These are phyloP conservation scores for Colletotrichum australisinense DNA, from an alignment of 2,329 filamentous ascomycete genomes.

Conservation along the genomic window DNA sequence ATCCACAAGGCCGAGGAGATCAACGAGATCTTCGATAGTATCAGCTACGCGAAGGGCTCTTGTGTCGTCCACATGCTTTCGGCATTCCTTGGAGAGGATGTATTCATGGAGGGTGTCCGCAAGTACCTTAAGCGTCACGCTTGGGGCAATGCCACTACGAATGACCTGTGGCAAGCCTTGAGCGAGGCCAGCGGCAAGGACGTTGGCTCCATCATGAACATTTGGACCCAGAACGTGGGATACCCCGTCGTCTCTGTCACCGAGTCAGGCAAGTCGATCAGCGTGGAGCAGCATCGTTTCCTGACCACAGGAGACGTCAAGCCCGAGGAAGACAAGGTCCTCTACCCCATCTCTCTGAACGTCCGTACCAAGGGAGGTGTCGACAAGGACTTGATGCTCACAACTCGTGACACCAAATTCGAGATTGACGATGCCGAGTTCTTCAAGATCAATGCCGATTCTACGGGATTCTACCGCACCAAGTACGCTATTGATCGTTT, in stretches of 20 bases:
- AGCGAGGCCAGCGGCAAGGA: conserved; percentile 92
- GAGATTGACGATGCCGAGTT: conserved; percentile 85
- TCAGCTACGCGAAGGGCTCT: conserved; percentile 97
- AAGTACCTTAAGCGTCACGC: conserved; percentile 95
- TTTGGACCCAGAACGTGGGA: conserved; percentile 97
- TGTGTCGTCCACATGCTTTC: conserved; percentile 98
- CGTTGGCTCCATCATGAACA: conserved; percentile 89
- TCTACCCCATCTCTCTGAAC: conserved; percentile 91
- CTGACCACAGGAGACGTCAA: conserved; percentile 92
- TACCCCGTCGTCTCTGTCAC: conserved; percentile 92
- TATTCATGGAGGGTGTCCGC: conserved; percentile 91
- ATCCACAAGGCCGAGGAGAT: conserved; percentile 96
- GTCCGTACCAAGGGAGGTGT: conserved; percentile 87
- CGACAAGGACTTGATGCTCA: conserved; percentile 75
- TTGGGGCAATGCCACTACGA: conserved; percentile 94
- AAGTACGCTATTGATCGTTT: conserved; percentile 87
- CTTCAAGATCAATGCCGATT: conserved; percentile 96
- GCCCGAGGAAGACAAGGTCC: conserved; percentile 87
- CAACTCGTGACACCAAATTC: conserved; percentile 77
- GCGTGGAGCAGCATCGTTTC: conserved; percentile 95
- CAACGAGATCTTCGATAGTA: conserved; percentile 98
- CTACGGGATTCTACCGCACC: conserved; percentile 92
- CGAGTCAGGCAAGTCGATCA: conserved; percentile 76
- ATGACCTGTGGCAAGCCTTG: conserved; percentile 90
- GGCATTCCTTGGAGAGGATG: conserved; percentile 91